Evolutionary conservation across 306 rosid genomes (phyloP).

Genomic region (Acacia melanoxylon): DNA sequence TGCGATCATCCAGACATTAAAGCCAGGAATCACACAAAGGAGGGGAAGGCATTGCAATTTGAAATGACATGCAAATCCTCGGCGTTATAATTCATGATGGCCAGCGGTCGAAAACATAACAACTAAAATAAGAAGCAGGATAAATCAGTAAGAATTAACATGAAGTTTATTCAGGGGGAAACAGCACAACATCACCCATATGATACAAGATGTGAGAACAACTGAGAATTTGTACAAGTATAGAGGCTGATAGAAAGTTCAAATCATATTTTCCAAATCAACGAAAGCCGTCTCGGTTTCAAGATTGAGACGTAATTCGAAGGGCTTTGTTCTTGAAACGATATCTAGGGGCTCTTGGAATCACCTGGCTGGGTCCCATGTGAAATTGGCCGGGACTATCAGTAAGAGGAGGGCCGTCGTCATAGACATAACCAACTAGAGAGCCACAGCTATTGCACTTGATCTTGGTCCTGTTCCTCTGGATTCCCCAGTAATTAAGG

Average conservation of each 20-base stretch:
- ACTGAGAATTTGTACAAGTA: neutral
- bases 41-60: too few relatives aligned
- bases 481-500: conserved; percentile 85
- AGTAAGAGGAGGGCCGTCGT: conserved; percentile 82
- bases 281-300: neutral
- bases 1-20: neutral
- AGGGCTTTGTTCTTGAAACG: conserved; percentile 84
- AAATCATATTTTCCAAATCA: neutral
- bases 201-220: neutral
- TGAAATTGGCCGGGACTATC: conserved; percentile 71
- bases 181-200: neutral
- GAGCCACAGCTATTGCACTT: conserved; percentile 54
- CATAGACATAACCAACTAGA: conserved; percentile 73
- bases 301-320: conserved; percentile 45
- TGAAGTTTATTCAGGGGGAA: conserved; percentile 6
- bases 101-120: neutral
- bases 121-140: too few relatives aligned
- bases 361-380: conserved; percentile 93
- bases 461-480: conserved; percentile 84
- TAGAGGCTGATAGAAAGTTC: neutral
- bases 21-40: neutral
- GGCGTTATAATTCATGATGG: neutral
- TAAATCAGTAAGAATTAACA: neutral
- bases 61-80: too few relatives aligned
- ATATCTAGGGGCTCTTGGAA: conserved; percentile 75